phyloP scores from a whole-genome alignment of 2,329 filamentous ascomycete species.

The Talaromyces pinophilus region DNA sequence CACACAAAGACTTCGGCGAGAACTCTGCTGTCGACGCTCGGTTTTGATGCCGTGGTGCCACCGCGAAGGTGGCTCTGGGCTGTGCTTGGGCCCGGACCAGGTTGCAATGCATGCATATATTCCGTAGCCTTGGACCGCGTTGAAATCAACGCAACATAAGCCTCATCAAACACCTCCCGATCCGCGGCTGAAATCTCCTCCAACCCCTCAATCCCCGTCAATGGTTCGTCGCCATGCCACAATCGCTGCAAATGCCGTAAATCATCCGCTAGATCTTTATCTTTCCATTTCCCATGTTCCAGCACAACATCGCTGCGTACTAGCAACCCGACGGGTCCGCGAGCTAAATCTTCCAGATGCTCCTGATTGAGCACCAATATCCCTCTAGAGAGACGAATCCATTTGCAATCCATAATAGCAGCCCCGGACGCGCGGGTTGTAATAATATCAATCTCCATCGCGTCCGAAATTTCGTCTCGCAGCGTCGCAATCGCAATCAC shows the following conservation, averaged over 20 bases:
- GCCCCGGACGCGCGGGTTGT: background rate
- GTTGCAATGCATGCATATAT: background rate
- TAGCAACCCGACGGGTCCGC: background rate
- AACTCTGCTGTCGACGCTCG: background rate
- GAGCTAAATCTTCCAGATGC: conserved; percentile 1
- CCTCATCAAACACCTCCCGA: conserved; percentile 13
- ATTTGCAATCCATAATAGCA: conserved; percentile 20
- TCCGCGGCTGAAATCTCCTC: conserved; percentile 7
- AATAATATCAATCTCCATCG: conserved; percentile 6
- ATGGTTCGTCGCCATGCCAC: conserved; percentile 5
- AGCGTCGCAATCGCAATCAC: conserved; percentile 10
- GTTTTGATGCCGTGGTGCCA: background rate
- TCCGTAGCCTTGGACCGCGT: background rate
- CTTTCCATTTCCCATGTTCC: background rate
- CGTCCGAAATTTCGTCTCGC: conserved; percentile 14
- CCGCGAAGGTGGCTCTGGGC: background rate
- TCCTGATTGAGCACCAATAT: conserved; percentile 11
- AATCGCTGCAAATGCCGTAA: background rate
- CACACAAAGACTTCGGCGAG: conserved; percentile 19
- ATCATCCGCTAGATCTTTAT: conserved; percentile 3
- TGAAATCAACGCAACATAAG: conserved; percentile 1
- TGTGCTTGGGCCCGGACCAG: background rate
- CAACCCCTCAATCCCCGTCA: background rate
- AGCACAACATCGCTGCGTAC: background rate
- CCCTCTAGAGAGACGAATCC: conserved; percentile 22